A percentile compares a stretch with the other conserved stretches of the same genome.
Conservation (phyloP, 2,329 filamentous ascomycete species). For the Chaetomium globosum region DNA sequence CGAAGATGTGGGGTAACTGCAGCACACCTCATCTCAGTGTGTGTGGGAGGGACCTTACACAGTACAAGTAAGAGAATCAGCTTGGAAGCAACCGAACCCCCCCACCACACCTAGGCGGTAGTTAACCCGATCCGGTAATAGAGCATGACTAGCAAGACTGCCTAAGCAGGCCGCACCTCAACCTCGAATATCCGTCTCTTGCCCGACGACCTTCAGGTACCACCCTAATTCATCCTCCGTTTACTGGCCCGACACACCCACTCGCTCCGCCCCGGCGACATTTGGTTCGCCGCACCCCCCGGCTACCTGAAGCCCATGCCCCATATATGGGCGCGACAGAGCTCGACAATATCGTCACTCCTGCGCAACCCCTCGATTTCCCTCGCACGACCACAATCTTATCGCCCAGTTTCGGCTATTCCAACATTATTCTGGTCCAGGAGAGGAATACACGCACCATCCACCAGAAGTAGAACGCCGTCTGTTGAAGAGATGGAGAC, state of each 20-base stretch:
- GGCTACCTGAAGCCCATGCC: constrained; percentile 31
- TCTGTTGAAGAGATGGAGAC: constrained; percentile 63
- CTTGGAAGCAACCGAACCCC: background rate
- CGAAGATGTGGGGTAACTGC: background rate
- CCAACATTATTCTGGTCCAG: constrained; percentile 23
- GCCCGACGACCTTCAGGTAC: background rate
- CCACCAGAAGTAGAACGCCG: constrained; percentile 11
- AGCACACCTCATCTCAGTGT: background rate
- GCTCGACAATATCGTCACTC: constrained; percentile 28
- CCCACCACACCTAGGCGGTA: background rate
- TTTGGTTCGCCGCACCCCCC: constrained; percentile 14
- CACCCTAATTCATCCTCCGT: constrained; percentile 1
- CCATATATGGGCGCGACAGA: constrained; percentile 34
- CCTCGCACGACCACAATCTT: constrained; percentile 1
- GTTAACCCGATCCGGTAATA: background rate
- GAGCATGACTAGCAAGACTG: background rate
- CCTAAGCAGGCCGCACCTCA: background rate
- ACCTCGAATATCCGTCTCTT: constrained; percentile 22
- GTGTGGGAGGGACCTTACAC: background rate
- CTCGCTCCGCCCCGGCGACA: constrained; percentile 3
- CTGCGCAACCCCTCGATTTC: constrained; percentile 26
- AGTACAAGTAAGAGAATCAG: background rate
- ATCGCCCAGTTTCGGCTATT: constrained; percentile 18
- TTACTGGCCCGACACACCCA: background rate
- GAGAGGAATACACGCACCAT: constrained; percentile 21